phyloP scores from a whole-genome alignment of 192 early-diverging fungal species.

The Coemansia sp. region DNA sequence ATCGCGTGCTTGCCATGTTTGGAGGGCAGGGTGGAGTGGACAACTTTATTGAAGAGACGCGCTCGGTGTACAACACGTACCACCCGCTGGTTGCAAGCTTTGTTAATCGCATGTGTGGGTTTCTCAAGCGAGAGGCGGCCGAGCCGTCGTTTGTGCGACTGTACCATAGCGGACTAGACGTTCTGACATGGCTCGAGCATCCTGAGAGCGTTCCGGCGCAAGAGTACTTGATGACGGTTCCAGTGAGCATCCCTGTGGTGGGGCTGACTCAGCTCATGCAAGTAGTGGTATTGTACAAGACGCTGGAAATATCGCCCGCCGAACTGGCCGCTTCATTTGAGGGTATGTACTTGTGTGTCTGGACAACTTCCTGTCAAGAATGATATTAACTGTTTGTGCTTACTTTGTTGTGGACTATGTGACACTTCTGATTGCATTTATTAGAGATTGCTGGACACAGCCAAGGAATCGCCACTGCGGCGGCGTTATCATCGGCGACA shows the following conservation, averaged over 20 bases:
- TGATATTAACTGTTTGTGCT: not conserved
- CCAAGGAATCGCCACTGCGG: conserved; percentile 89
- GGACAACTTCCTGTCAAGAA: not conserved
- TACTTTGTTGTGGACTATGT: not conserved
- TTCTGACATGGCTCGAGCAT: conserved; percentile 77
- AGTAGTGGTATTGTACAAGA: conserved; percentile 81
- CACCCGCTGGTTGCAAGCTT: conserved; percentile 71
- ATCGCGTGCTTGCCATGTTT: conserved; percentile 75
- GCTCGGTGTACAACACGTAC: conserved; percentile 75
- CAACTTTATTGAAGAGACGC: conserved; percentile 91
- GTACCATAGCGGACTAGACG: conserved; percentile 74
- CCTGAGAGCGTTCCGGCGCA: conserved; percentile 71
- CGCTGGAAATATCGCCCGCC: conserved; percentile 63
- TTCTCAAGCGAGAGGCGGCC: conserved; percentile 61
- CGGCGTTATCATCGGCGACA: conserved; percentile 78
- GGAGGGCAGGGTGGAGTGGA: conserved; percentile 95
- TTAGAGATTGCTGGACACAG: conserved; percentile 84
- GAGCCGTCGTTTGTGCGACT: conserved; percentile 60
- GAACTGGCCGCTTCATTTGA: conserved; percentile 61
- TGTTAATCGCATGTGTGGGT: conserved; percentile 70
- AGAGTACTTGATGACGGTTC: conserved; percentile 75
- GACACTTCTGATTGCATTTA: not conserved
- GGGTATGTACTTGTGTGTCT: conserved; percentile 18
- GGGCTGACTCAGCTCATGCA: conserved; percentile 90
- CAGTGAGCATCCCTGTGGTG: conserved; percentile 85